Conservation (phyloP, 148 eudicot species). For the Nepenthes gracilis region DNA sequence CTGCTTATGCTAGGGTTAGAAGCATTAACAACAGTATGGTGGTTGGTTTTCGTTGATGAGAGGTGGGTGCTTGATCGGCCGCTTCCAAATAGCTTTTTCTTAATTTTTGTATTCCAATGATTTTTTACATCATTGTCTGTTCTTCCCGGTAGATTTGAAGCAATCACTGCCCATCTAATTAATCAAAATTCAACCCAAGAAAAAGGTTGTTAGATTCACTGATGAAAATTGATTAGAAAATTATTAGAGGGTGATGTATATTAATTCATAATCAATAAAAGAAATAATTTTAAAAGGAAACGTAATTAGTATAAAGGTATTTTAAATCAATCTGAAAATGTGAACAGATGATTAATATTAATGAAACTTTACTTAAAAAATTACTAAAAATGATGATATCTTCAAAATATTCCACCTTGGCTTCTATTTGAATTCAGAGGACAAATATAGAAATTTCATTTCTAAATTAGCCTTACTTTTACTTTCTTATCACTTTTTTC, state of each 20-base stretch:
- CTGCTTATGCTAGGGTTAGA: no score
- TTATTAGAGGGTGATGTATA: background rate
- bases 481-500: no score
- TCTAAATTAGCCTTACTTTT: no score
- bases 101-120: slow-evolving; percentile 10
- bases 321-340: no score
- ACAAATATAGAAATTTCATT: no score
- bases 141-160: slow-evolving; percentile 10
- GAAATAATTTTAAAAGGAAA: background rate
- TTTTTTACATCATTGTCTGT: slow-evolving; percentile 12
- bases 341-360: no score
- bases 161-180: slow-evolving; percentile 11
- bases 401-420: no score
- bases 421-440: no score
- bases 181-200: background rate
- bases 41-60: no score
- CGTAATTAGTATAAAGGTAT: background rate
- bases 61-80: background rate
- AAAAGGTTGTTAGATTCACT: background rate
- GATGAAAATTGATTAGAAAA: background rate
- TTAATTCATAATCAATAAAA: background rate
- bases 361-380: no score
- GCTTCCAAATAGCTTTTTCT: slow-evolving; percentile 5
- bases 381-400: no score
- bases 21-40: no score